A percentile compares a stretch with the other conserved stretches of the same genome.
Conservation (phyloP, 305 asterid species). For the Fraxinus greggii region DNA sequence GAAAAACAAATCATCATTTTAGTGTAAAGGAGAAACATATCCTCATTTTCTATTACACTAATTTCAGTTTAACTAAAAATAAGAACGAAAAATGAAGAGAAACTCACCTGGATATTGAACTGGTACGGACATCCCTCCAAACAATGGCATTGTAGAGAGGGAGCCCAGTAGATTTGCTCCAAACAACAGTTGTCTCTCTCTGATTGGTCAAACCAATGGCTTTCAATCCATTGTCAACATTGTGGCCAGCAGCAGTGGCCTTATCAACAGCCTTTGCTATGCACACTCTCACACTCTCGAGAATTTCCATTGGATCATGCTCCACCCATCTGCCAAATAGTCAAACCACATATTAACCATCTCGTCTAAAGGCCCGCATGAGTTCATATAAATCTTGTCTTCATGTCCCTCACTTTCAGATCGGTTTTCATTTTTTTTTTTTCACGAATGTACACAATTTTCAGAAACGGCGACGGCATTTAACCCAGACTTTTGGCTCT, state of each 20-base stretch:
- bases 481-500: background rate
- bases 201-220: slow-evolving; percentile 92
- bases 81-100: background rate
- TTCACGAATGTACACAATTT: background rate
- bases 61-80: background rate
- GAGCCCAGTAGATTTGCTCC: slow-evolving; percentile 89
- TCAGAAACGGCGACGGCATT: background rate
- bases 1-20: background rate
- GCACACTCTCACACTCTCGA: slow-evolving; percentile 76
- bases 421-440: background rate
- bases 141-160: slow-evolving; percentile 94
- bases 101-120: slow-evolving; percentile 74
- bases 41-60: background rate
- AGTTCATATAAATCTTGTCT: background rate
- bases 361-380: background rate
- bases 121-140: slow-evolving; percentile 97
- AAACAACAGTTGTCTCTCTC: slow-evolving; percentile 91
- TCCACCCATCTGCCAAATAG: slow-evolving; percentile 78
- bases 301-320: slow-evolving; percentile 91
- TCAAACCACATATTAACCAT: background rate
- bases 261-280: slow-evolving; percentile 80
- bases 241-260: slow-evolving; percentile 83
- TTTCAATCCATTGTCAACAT: slow-evolving; percentile 73
- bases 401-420: background rate
- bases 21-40: background rate